phyloP scores from a whole-genome alignment of 1,284 basidiomycete genomes.

The Inonotus obliquus region DNA sequence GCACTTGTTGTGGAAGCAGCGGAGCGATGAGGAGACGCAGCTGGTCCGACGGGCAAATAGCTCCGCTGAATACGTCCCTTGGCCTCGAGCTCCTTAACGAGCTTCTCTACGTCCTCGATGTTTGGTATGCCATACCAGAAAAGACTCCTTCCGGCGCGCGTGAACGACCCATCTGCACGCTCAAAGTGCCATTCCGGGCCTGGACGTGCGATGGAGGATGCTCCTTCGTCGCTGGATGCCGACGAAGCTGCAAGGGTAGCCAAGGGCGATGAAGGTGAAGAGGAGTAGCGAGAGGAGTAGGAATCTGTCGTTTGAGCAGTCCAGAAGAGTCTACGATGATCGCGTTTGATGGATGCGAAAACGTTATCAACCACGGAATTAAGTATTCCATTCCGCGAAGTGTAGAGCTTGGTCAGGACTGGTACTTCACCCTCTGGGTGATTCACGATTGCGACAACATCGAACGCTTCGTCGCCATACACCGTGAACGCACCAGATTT shows the following conservation, averaged over 20 bases:
- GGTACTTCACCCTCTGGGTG: constrained; percentile 88
- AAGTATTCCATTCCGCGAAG: constrained; percentile 84
- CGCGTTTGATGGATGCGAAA: constrained; percentile 92
- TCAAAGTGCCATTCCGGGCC: constrained; percentile 95
- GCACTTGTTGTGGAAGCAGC: constrained; percentile 31
- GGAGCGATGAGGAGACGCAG: constrained; percentile 58
- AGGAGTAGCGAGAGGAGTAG: not conserved
- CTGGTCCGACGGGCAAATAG: constrained; percentile 88
- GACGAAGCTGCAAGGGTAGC: not conserved
- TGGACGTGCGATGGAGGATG: constrained; percentile 9
- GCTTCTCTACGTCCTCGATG: constrained; percentile 86
- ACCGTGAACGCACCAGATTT: constrained; percentile 82
- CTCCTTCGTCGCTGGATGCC: not conserved
- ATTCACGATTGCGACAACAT: constrained; percentile 92
- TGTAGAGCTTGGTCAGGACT: constrained; percentile 89
- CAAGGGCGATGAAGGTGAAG: not conserved
- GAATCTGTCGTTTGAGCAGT: constrained; percentile 87
- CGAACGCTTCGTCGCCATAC: constrained; percentile 96
- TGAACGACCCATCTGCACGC: constrained; percentile 96
- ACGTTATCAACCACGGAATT: constrained; percentile 98
- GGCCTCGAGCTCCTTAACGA: constrained; percentile 80
- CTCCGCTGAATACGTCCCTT: constrained; percentile 83
- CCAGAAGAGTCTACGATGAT: constrained; percentile 95
- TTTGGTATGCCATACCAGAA: constrained; percentile 98
- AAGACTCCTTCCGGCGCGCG: constrained; percentile 85